Evolutionary conservation across 352 stramenopile species (phyloP).

Genomic region (Albugo laibachii): DNA sequence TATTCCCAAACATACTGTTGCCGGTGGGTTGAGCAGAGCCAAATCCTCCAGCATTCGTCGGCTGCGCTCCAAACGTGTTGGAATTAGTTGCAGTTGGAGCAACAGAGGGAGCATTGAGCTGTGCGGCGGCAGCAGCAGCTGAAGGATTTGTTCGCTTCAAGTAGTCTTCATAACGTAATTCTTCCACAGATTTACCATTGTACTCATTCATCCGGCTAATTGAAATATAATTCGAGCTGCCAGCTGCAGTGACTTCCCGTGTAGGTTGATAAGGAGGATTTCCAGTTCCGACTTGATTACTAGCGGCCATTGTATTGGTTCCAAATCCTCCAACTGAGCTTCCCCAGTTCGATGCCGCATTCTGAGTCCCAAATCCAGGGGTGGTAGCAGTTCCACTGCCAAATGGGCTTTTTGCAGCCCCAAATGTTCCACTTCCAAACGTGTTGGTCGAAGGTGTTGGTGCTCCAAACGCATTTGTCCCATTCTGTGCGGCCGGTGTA

Average conservation of each 20-base stretch:
- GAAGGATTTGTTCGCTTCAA: conserved; percentile 49
- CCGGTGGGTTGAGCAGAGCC: neutral
- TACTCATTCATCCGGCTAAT: conserved; percentile 55
- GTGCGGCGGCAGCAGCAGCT: conserved; percentile 18
- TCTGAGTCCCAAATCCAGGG: conserved; percentile 15
- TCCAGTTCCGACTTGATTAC: conserved; percentile 28
- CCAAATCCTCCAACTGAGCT: conserved; percentile 10
- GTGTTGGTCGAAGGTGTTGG: conserved; percentile 12
- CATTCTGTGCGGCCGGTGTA: too few species aligned
- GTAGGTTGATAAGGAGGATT: conserved; percentile 44
- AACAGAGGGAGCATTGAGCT: conserved; percentile 20
- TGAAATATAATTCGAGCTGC: conserved; percentile 27
- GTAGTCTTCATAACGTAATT: conserved; percentile 62
- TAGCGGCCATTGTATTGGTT: neutral
- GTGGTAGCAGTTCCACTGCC: conserved; percentile 2
- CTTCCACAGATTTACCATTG: conserved; percentile 50
- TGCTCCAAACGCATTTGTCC: neutral
- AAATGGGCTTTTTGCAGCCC: conserved; percentile 1
- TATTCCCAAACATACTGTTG: conserved; percentile 1
- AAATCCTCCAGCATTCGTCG: conserved; percentile 1
- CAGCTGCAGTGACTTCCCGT: conserved; percentile 35
- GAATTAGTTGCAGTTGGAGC: conserved; percentile 12
- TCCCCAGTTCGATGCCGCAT: conserved; percentile 12
- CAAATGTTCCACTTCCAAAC: conserved; percentile 15
- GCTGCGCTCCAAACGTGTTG: conserved; percentile 14